phyloP scores from a whole-genome alignment of 768 basidiomycete genomes.

The Pulveroboletus ravenelii region DNA sequence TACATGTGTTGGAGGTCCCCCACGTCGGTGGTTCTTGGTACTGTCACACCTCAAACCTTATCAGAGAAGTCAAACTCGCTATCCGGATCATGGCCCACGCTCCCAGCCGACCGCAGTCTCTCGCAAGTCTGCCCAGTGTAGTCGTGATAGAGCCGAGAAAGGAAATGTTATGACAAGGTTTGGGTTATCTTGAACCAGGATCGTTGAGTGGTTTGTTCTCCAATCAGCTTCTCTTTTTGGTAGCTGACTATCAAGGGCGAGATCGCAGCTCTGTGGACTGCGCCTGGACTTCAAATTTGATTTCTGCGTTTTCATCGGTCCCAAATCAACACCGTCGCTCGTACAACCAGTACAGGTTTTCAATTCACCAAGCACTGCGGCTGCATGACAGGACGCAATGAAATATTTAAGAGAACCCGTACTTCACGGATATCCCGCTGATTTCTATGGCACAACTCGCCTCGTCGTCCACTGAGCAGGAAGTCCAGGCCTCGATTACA shows the following conservation, averaged over 20 bases:
- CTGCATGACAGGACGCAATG: not conserved
- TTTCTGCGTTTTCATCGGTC: not conserved
- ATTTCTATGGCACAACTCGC: conserved; percentile 7
- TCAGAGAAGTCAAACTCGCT: too few species aligned
- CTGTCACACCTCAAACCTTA: not conserved
- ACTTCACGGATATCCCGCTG: not conserved
- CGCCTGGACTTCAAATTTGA: not conserved
- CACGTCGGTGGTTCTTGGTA: too few species aligned
- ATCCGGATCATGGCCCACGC: not conserved
- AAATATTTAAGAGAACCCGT: not conserved
- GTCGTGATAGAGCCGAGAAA: not conserved
- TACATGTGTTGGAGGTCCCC: too few species aligned
- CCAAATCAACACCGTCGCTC: not conserved
- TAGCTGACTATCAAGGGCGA: not conserved
- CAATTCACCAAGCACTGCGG: not conserved
- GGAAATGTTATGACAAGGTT: not conserved
- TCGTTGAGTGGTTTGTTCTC: not conserved
- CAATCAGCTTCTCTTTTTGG: too few species aligned
- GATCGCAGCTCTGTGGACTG: not conserved
- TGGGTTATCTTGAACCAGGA: not conserved
- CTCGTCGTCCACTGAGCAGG: conserved; percentile 1
- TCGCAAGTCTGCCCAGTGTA: too few species aligned
- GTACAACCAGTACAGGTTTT: not conserved
- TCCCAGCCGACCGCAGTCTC: not conserved
- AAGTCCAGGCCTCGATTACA: not conserved